Base-by-base conservation (phyloP, 2,329 filamentous ascomycete genomes). In the Tricladium varicosporioides region DNA sequence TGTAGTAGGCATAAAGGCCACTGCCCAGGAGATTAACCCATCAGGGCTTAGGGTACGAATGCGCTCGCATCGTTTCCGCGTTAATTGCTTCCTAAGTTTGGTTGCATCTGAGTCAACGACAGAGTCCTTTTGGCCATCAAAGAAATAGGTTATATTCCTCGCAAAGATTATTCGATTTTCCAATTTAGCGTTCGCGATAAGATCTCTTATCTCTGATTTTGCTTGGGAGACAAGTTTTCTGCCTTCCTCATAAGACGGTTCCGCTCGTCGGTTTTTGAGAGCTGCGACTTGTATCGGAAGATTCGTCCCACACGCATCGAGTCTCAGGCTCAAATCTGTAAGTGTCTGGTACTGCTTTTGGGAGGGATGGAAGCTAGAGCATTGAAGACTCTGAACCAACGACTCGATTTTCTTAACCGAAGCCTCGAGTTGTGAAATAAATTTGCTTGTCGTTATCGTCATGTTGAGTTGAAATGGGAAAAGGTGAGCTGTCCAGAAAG, bases 11-110 rank as follows among this genome's bases (percentile, higher is more conserved):
- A 13, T 48, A 43, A 57, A 57, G 31, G 54, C 54, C 44, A 57
- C 54, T 57, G 49, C 54, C 54, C 43, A 57, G 32, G 54, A 51
- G 11, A 57, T 57, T 57, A 57, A 53, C 27, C 54, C 43, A 53
- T 53, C 42, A 10, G 27, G 54, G 22, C 48, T 57, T n/a, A 57
- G 40, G 15, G n/a, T 57, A 48, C 48, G 53, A 43, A 57, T 57
- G 27, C 49, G 40, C 22, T 56, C 40, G 27, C 42, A 53, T 57
- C 54, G 47, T 15, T 57, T 49, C 48, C 42, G 44, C 2, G 43
- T 53, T 40, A 57, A 47, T 53, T 44, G 9, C 19, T 57, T 57
- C 31, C 49, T 57, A 31, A 16, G 15, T 22, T 57, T 57, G n/a
- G 16, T 57, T 49, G 43, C 27, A 16, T 52, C 50, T 19, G 48